Evolutionary conservation across 139 green algal species (phyloP).

Genomic region (Asterochloris erici): DNA sequence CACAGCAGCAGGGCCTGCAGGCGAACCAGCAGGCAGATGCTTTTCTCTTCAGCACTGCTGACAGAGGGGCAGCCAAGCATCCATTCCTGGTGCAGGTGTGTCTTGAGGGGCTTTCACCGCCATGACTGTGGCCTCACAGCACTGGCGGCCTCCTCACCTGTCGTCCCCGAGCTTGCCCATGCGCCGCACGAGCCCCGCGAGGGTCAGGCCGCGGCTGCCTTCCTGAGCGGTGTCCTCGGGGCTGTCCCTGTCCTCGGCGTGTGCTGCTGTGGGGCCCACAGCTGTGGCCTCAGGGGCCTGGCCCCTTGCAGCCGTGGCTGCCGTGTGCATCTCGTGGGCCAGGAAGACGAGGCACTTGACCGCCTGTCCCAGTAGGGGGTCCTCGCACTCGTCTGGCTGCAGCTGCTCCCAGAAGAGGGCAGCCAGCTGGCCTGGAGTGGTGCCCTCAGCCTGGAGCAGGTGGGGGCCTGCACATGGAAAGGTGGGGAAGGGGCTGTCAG

Average conservation of each 20-base stretch:
- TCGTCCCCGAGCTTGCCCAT: slow-evolving; percentile 71
- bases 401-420: slow-evolving; percentile 59
- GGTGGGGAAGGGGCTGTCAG: no score
- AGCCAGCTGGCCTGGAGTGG: slow-evolving; percentile 2
- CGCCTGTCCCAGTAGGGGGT: slow-evolving; percentile 53
- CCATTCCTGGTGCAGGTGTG: no score
- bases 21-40: no score
- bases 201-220: slow-evolving; percentile 32
- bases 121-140: no score
- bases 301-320: slow-evolving; percentile 24
- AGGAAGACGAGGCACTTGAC: slow-evolving; percentile 82
- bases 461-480: slow-evolving; percentile 4
- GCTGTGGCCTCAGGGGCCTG: not conserved
- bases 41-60: no score
- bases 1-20: no score
- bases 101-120: no score
- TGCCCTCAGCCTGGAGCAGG: slow-evolving; percentile 28
- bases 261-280: not conserved
- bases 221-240: not conserved
- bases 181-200: slow-evolving; percentile 60
- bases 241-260: not conserved
- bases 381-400: slow-evolving; percentile 60
- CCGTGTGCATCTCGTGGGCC: slow-evolving; percentile 37
- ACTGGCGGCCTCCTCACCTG: slow-evolving; percentile 12
- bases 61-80: no score